phyloP scores from a whole-genome alignment of 768 basidiomycete genomes.

The Chalciporus sphaerocephalus region DNA sequence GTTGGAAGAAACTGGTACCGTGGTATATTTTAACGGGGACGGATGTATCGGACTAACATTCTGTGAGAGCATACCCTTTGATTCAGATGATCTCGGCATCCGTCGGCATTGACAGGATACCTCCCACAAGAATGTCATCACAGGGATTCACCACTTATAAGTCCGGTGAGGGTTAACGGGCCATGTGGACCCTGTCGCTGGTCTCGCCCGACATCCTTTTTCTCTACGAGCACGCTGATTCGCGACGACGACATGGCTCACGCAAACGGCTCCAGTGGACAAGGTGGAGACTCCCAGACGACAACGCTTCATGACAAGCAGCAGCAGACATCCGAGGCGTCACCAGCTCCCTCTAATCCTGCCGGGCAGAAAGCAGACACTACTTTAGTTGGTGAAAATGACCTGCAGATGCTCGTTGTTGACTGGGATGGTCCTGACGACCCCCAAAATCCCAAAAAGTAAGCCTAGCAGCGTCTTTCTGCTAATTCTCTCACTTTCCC shows the following conservation, averaged over 20 bases:
- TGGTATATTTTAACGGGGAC: too few relatives aligned
- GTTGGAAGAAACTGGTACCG: too few relatives aligned
- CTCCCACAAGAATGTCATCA: conserved; percentile 5
- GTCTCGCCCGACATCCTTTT: background rate
- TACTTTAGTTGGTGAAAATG: background rate
- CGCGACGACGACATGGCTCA: background rate
- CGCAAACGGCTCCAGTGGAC: background rate
- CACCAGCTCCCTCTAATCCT: background rate
- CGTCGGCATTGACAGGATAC: background rate
- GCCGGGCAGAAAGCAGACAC: background rate
- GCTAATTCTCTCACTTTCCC: background rate
- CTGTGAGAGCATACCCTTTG: too few relatives aligned
- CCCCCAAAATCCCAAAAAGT: conserved; percentile 58
- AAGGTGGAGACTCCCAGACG: conserved; percentile 3
- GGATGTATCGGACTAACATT: too few relatives aligned
- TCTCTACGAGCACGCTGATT: background rate
- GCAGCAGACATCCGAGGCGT: rapidly evolving
- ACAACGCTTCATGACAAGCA: conserved; percentile 10
- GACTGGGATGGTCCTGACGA: conserved; percentile 65
- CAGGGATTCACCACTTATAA: conserved; percentile 7
- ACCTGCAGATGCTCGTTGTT: conserved; percentile 32
- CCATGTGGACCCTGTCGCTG: background rate
- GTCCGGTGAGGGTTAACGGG: background rate
- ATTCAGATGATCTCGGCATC: background rate
- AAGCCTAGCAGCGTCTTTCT: conserved; percentile 3